phyloP scores from a whole-genome alignment of 371 early-diverging fungal genomes.

The Batkoa obscura region DNA sequence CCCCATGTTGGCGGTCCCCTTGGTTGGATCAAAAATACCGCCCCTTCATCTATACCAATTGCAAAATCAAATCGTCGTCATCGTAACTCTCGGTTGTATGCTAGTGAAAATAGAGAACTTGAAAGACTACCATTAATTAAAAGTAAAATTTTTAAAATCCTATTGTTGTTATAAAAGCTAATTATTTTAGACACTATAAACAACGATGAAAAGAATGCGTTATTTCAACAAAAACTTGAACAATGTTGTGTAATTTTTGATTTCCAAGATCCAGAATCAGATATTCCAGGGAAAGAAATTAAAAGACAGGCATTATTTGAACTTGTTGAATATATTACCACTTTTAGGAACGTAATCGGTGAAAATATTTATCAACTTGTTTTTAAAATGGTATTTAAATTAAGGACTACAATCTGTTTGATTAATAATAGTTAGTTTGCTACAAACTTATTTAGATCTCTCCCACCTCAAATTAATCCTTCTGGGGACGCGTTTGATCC shows the following conservation, averaged over 20 bases:
- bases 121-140: constrained; percentile 52
- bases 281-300: constrained; percentile 83
- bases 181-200: no score
- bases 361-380: constrained; percentile 75
- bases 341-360: constrained; percentile 61
- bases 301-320: constrained; percentile 77
- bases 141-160: constrained; percentile 25
- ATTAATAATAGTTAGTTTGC: constrained; percentile 36
- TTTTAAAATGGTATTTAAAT: constrained; percentile 60
- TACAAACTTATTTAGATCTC: constrained; percentile 78
- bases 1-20: constrained; percentile 24
- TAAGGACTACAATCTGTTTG: no score
- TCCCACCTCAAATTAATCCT: constrained; percentile 81
- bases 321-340: constrained; percentile 77
- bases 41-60: constrained; percentile 58
- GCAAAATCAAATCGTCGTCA: constrained; percentile 62
- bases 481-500: constrained; percentile 89
- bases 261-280: constrained; percentile 69
- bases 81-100: constrained; percentile 66
- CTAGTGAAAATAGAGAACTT: constrained; percentile 50
- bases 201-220: constrained; percentile 34
- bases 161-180: constrained; percentile 38
- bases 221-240: constrained; percentile 68
- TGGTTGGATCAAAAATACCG: constrained; percentile 52
- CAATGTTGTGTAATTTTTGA: constrained; percentile 87